Conservation (phyloP, 768 basidiomycete species). For the Exidia glandulosa region DNA sequence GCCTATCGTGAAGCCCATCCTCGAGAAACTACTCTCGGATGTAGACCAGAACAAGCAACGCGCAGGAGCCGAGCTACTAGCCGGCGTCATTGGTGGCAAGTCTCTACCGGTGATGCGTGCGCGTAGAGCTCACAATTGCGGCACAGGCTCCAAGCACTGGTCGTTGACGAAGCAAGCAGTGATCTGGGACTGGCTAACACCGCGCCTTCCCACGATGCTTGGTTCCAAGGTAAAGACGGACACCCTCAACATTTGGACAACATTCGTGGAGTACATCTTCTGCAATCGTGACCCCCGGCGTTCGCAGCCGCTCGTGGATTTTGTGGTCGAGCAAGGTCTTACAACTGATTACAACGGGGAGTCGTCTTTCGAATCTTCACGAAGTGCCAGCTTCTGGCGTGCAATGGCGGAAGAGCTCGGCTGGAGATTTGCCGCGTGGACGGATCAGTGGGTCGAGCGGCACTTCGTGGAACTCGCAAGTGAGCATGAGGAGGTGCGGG, state of each 20-base stretch:
- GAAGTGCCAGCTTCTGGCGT: conserved; percentile 55
- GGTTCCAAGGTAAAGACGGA: conserved; percentile 69
- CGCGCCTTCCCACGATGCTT: conserved; percentile 54
- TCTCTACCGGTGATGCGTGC: not conserved
- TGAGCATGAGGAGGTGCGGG: conserved; percentile 76
- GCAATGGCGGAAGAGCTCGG: conserved; percentile 64
- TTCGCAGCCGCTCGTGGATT: conserved; percentile 67
- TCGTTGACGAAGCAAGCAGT: conserved; percentile 50
- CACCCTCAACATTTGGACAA: conserved; percentile 67
- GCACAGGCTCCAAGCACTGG: conserved; percentile 80
- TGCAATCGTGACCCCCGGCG: conserved; percentile 75
- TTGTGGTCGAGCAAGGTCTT: conserved; percentile 51
- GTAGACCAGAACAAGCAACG: conserved; percentile 81
- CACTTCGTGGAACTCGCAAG: conserved; percentile 63
- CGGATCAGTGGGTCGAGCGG: conserved; percentile 49
- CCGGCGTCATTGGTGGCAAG: conserved; percentile 55
- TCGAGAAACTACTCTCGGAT: conserved; percentile 54
- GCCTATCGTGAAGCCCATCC: conserved; percentile 43
- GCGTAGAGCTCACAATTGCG: not conserved
- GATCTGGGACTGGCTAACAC: conserved; percentile 75
- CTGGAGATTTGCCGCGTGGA: conserved; percentile 76
- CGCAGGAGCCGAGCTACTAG: conserved; percentile 75
- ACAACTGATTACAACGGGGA: conserved; percentile 69
- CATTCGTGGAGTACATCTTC: conserved; percentile 72
- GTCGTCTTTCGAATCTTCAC: conserved; percentile 70